phyloP scores from a whole-genome alignment of 1,284 basidiomycete species.

The Pascua guehoae region DNA sequence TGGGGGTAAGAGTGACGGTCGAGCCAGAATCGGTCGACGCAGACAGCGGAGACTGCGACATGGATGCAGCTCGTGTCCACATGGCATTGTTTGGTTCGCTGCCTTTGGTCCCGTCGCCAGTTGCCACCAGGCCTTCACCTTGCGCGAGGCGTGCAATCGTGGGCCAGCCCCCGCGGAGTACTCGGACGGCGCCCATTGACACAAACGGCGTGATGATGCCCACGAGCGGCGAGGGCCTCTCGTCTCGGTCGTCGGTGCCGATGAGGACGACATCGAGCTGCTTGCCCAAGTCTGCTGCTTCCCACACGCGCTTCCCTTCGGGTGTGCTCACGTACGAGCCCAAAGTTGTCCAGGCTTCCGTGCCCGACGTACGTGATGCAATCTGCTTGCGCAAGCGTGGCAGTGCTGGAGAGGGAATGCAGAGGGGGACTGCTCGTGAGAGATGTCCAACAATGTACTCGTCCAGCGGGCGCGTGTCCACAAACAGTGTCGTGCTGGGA shows the following conservation, averaged over 20 bases:
- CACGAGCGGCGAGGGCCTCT: constrained; percentile 24
- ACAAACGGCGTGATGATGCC: constrained; percentile 25
- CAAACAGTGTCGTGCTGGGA: constrained; percentile 52
- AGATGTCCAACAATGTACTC: constrained; percentile 64
- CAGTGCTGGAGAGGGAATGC: constrained; percentile 78
- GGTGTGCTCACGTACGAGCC: constrained; percentile 74
- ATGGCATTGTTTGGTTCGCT: background rate
- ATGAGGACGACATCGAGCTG: constrained; percentile 47
- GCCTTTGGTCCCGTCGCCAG: constrained; percentile 8
- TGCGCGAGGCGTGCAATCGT: constrained; percentile 16
- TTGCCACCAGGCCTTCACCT: constrained; percentile 2
- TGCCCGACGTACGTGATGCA: background rate
- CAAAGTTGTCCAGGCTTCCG: constrained; percentile 64
- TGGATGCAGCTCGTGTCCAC: background rate
- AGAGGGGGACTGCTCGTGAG: constrained; percentile 67
- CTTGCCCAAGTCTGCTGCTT: constrained; percentile 47
- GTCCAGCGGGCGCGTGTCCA: constrained; percentile 71
- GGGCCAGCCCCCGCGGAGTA: constrained; percentile 37
- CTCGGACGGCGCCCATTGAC: constrained; percentile 17
- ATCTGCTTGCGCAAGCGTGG: constrained; percentile 67
- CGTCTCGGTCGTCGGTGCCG: constrained; percentile 23
- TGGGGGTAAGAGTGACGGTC: background rate
- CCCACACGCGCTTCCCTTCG: constrained; percentile 64
- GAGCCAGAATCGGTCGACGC: too few species aligned
- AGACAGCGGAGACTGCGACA: too few species aligned